Evolutionary conservation across 768 basidiomycete genomes (phyloP).

Genomic region (Rickenella mellea): DNA sequence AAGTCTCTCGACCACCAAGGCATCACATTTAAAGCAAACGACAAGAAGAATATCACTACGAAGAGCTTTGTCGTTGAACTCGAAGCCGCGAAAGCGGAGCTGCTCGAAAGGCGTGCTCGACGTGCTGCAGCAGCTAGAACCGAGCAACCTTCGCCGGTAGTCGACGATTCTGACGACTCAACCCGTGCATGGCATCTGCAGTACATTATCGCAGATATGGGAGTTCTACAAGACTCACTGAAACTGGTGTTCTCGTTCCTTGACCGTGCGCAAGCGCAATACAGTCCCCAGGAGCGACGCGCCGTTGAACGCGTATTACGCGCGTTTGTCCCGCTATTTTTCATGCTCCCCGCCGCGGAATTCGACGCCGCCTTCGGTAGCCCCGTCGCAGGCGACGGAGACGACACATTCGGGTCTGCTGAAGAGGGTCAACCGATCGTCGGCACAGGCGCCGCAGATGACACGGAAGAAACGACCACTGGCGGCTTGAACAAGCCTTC

Average conservation of each 20-base stretch:
- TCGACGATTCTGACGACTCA: constrained; percentile 13
- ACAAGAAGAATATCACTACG: constrained; percentile 86
- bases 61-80: constrained; percentile 78
- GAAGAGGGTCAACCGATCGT: constrained; percentile 13
- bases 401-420: constrained; percentile 23
- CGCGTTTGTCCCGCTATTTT: constrained; percentile 74
- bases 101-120: constrained; percentile 29
- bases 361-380: constrained; percentile 56
- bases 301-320: constrained; percentile 80
- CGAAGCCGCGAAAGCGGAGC: constrained; percentile 55
- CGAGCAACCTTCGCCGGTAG: background rate
- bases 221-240: constrained; percentile 78
- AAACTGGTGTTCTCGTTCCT: constrained; percentile 88
- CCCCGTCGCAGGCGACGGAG: constrained; percentile 27
- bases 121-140: constrained; percentile 8
- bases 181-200: constrained; percentile 62
- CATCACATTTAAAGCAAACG: constrained; percentile 87
- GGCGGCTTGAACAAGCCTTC: constrained; percentile 8
- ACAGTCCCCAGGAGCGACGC: constrained; percentile 69
- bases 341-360: constrained; percentile 57
- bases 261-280: constrained; percentile 73
- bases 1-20: constrained; percentile 96
- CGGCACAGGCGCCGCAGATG: constrained; percentile 14
- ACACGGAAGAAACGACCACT: constrained; percentile 9
- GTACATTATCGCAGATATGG: constrained; percentile 66